Percentiles rank a stretch among this genome's conserved stretches.
Evolutionary conservation across 495 filamentous ascomycete species (phyloP).

Genomic region (Copromyces sp.): DNA sequence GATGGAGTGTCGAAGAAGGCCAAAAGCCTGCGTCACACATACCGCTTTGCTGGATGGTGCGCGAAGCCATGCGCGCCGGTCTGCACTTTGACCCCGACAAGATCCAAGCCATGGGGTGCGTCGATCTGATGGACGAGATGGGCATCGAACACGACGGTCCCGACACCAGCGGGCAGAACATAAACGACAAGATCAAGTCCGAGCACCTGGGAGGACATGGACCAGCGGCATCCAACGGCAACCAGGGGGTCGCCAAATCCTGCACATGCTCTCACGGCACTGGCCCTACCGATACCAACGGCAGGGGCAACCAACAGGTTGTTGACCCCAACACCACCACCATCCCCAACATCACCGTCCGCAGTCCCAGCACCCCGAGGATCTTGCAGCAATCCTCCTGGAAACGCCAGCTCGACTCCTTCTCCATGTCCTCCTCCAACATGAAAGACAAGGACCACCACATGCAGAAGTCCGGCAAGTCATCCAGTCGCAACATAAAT

Average conservation of each 20-base stretch:
- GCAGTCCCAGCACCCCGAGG: slow-evolving; percentile 19
- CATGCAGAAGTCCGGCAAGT: background rate
- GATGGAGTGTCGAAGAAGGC: slow-evolving; percentile 55
- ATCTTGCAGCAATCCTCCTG: slow-evolving; percentile 10
- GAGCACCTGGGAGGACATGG: background rate
- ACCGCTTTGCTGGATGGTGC: slow-evolving; percentile 76
- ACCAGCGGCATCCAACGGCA: background rate
- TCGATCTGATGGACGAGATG: slow-evolving; percentile 23
- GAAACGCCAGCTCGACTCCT: background rate
- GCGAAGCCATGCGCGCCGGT: slow-evolving; percentile 65
- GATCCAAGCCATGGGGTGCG: slow-evolving; percentile 52
- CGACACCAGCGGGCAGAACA: background rate
- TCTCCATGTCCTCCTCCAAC: background rate
- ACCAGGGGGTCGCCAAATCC: background rate
- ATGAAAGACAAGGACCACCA: background rate
- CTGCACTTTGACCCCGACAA: slow-evolving; percentile 60
- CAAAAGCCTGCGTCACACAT: slow-evolving; percentile 59
- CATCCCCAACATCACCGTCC: slow-evolving; percentile 28
- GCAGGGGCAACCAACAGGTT: background rate
- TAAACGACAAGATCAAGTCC: background rate
- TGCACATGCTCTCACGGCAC: background rate
- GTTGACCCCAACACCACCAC: slow-evolving; percentile 2
- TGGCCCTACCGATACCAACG: too few species aligned
- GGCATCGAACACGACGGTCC: background rate
- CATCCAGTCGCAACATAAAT: background rate